Conservation (phyloP, 1,284 basidiomycete species). For the Grifola frondosa region DNA sequence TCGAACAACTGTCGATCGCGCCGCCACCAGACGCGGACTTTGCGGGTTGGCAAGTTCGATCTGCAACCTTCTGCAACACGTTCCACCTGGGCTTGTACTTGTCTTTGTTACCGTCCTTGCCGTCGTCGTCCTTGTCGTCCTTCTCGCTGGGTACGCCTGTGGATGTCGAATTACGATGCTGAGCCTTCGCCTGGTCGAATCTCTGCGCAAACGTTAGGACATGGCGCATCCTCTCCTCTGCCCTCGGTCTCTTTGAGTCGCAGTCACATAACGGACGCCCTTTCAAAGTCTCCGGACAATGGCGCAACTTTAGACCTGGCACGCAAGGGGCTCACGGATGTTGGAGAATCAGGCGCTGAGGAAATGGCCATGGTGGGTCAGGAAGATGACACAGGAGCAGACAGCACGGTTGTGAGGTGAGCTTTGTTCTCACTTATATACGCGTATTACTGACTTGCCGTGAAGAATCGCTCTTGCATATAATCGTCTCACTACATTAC, state of each 20-base stretch:
- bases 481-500: constrained; percentile 82
- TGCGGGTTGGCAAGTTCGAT: no score
- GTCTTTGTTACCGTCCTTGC: no score
- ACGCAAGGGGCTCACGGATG: constrained; percentile 72
- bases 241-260: constrained; percentile 49
- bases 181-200: constrained; percentile 20
- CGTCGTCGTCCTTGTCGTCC: constrained; percentile 1
- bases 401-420: constrained; percentile 70
- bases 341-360: constrained; percentile 72
- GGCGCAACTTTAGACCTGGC: constrained; percentile 84
- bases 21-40: no score
- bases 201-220: constrained; percentile 18
- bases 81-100: no score
- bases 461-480: constrained; percentile 82
- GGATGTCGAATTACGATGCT: constrained; percentile 23
- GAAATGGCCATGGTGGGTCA: constrained; percentile 67
- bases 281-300: constrained; percentile 68
- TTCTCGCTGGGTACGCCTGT: constrained; percentile 2
- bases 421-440: constrained; percentile 22
- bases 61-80: no score
- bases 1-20: no score
- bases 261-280: constrained; percentile 63
- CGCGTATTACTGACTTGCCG: constrained; percentile 4
- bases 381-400: constrained; percentile 48
- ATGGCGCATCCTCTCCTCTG: constrained; percentile 22